phyloP scores from a whole-genome alignment of 768 basidiomycete species.

The Naganishia vishniacii region DNA sequence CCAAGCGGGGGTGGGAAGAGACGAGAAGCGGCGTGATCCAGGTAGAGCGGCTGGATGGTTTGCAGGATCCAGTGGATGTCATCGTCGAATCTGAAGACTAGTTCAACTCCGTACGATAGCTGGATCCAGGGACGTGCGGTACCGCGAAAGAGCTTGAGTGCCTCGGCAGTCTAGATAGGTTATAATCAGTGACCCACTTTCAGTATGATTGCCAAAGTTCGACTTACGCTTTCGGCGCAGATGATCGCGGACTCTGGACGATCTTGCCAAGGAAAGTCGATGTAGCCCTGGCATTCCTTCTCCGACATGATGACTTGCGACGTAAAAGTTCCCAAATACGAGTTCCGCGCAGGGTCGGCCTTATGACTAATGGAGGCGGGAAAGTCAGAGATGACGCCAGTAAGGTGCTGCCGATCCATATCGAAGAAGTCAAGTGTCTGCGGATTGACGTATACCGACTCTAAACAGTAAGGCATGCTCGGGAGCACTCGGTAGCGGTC shows the following conservation, averaged over 20 bases:
- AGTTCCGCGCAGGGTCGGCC: background rate
- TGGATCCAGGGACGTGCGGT: background rate
- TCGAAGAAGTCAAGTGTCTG: background rate
- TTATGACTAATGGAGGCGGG: background rate
- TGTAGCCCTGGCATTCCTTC: background rate
- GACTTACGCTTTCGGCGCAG: background rate
- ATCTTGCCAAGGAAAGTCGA: slow-evolving; percentile 3
- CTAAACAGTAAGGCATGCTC: background rate
- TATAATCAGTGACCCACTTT: too few species aligned
- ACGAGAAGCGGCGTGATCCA: background rate
- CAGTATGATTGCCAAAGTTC: background rate
- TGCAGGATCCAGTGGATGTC: background rate
- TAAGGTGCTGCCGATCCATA: background rate
- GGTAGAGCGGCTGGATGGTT: background rate
- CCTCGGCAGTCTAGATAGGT: background rate
- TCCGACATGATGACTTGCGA: background rate
- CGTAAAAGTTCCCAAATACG: background rate
- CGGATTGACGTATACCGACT: background rate
- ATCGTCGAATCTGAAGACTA: background rate
- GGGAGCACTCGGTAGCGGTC: background rate
- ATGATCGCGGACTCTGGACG: background rate
- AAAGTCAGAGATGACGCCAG: background rate
- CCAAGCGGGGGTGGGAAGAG: background rate
- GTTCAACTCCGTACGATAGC: background rate
- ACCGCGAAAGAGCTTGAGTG: background rate